Conservation (phyloP, 805 yeast species). For the Myxozyma monticola region DNA sequence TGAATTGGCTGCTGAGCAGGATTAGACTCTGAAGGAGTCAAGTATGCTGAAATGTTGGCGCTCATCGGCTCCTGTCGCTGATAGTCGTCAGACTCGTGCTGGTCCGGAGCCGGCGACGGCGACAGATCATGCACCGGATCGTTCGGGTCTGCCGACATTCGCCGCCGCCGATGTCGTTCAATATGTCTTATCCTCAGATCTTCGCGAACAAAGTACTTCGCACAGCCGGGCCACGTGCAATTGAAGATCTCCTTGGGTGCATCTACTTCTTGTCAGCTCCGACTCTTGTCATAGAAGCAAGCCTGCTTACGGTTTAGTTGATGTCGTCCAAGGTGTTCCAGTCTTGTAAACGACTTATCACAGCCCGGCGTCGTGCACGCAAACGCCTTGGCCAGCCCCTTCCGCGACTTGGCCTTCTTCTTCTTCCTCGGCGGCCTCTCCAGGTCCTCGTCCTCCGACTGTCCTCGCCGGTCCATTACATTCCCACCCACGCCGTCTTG, state of each 20-base stretch:
- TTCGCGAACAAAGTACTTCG: constrained; percentile 41
- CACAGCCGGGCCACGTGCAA: constrained; percentile 40
- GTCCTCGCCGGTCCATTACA: too few species aligned
- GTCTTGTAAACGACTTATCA: constrained; percentile 32
- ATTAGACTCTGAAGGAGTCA: not conserved
- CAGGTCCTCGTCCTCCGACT: too few species aligned
- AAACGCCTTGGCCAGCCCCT: constrained; percentile 36
- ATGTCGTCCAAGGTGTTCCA: constrained; percentile 35
- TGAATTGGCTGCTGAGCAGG: not conserved
- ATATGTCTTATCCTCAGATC: constrained; percentile 39
- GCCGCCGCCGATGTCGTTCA: constrained; percentile 36
- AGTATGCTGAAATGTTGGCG: not conserved
- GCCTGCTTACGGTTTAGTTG: constrained; percentile 36
- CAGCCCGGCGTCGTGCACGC: constrained; percentile 35
- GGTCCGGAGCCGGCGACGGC: too few species aligned
- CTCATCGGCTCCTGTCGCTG: not conserved
- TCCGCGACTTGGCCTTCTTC: constrained; percentile 31
- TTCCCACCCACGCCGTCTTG: too few species aligned
- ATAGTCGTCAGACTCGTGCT: not conserved
- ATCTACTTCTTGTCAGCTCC: too few species aligned
- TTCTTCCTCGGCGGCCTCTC: not conserved
- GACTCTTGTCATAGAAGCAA: too few species aligned
- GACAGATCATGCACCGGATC: too few species aligned
- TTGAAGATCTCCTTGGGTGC: constrained; percentile 40
- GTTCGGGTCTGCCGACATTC: too few species aligned